Evolutionary conservation across 1,284 basidiomycete genomes (phyloP).

Genomic region (Papiliotrema laurentii): DNA sequence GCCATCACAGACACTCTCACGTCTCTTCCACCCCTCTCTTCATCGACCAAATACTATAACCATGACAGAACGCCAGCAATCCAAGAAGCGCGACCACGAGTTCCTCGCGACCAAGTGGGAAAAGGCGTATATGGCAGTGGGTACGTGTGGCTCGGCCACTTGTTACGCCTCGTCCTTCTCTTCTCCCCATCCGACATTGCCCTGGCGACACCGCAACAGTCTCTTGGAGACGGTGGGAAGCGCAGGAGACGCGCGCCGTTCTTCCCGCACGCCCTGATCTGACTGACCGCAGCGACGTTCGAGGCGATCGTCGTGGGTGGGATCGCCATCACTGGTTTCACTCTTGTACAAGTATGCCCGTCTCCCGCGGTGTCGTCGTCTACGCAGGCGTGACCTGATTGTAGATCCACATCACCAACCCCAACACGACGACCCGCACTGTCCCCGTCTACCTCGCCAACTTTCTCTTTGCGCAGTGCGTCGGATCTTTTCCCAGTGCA

Average conservation of each 20-base stretch:
- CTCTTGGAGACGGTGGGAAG: background rate
- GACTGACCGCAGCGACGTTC: slow-evolving; percentile 10
- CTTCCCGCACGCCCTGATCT: background rate
- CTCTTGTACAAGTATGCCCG: slow-evolving; percentile 20
- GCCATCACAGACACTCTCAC: background rate
- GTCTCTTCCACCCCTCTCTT: background rate
- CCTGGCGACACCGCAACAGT: background rate
- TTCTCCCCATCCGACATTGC: background rate
- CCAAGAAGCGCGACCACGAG: too few relatives aligned
- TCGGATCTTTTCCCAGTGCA: too few relatives aligned
- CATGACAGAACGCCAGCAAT: too few relatives aligned
- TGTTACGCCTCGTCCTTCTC: background rate
- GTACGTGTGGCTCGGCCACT: slow-evolving; percentile 12
- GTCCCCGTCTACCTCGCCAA: slow-evolving; percentile 75
- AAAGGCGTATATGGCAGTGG: slow-evolving; percentile 28
- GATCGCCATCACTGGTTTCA: slow-evolving; percentile 27
- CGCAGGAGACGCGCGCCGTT: background rate
- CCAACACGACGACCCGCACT: slow-evolving; percentile 16
- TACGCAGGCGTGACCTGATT: background rate
- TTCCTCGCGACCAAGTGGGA: slow-evolving; percentile 22
- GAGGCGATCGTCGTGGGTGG: slow-evolving; percentile 24
- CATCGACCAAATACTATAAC: background rate
- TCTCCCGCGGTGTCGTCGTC: background rate
- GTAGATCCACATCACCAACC: slow-evolving; percentile 17
- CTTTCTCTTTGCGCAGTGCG: slow-evolving; percentile 82